Evolutionary conservation across 202 grass and related monocot genomes (phyloP).

Genomic region (Panicum virgatum): DNA sequence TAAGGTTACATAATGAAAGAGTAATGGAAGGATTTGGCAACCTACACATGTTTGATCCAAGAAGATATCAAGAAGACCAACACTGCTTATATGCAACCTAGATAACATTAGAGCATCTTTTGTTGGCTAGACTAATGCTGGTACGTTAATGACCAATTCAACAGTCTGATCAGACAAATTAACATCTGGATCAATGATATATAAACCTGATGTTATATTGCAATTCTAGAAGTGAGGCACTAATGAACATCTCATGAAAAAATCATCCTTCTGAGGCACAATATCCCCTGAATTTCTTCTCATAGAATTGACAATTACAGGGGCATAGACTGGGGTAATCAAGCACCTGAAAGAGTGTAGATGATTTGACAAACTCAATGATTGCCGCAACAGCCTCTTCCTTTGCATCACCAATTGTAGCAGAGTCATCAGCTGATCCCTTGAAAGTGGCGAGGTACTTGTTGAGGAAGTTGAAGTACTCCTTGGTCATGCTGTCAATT

Average conservation of each 20-base stretch:
- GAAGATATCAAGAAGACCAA: background rate
- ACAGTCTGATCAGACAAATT: background rate
- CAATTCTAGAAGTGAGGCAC: background rate
- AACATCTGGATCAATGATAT: background rate
- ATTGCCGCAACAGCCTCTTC: conserved; percentile 72
- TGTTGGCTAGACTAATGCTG: background rate
- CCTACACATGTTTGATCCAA: background rate
- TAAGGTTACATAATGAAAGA: background rate
- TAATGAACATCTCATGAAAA: background rate
- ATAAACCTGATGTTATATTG: background rate
- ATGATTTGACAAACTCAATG: conserved; percentile 79
- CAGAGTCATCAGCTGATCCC: conserved; percentile 52
- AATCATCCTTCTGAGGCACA: background rate
- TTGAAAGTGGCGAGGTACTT: conserved; percentile 86
- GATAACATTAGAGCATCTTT: background rate
- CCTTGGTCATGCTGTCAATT: conserved; percentile 68
- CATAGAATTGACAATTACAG: background rate
- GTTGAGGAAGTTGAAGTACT: conserved; percentile 76
- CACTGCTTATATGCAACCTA: background rate
- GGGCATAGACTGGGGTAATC: background rate
- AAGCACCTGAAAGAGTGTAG: conserved; percentile 74
- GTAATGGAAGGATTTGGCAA: background rate
- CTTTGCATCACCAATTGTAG: conserved; percentile 62
- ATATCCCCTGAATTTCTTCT: background rate
- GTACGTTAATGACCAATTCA: background rate